These are phyloP conservation scores for Aotearoamyces nothofagi DNA, from an alignment of 2,329 filamentous ascomycete species.

Conservation along the genomic window DNA sequence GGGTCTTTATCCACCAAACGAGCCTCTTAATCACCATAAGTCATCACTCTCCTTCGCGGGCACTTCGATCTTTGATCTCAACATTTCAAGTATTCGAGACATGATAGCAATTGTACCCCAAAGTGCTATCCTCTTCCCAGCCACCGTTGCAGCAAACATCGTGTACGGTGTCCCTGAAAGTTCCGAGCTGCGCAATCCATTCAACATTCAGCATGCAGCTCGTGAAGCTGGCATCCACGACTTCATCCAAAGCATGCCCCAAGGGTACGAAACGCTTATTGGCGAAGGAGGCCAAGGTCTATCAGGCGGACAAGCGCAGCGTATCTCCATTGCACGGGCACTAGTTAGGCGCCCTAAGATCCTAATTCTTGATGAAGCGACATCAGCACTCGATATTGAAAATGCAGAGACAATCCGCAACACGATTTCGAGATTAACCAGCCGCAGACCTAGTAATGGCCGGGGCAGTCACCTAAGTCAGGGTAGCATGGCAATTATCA, in stretches of 20 bases:
- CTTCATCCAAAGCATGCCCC: constrained; percentile 58
- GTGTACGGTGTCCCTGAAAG: constrained; percentile 52
- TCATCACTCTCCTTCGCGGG: constrained; percentile 36
- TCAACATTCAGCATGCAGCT: constrained; percentile 35
- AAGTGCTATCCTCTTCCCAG: constrained; percentile 61
- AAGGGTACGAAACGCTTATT: constrained; percentile 56
- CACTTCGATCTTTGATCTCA: constrained; percentile 38
- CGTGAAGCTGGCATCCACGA: constrained; percentile 53
- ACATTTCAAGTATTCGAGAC: constrained; percentile 42
- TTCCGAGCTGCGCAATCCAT: constrained; percentile 30
- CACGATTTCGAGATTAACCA: constrained; percentile 41
- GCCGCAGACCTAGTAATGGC: constrained; percentile 5
- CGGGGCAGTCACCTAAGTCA: constrained; percentile 6
- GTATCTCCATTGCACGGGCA: constrained; percentile 68
- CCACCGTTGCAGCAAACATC: constrained; percentile 67
- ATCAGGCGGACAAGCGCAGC: constrained; percentile 71
- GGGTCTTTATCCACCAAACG: constrained; percentile 42
- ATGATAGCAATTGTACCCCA: constrained; percentile 57
- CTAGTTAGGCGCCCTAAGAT: constrained; percentile 56
- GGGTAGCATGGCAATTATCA: constrained; percentile 49
- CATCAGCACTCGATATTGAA: constrained; percentile 60
- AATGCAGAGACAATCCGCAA: constrained; percentile 48
- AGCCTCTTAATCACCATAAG: neutral
- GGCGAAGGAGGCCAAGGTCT: constrained; percentile 63
- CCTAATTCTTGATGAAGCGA: constrained; percentile 77